Percentiles rank a stretch among this genome's conserved stretches.
These are phyloP conservation scores for Ailanthus altissimus DNA, from an alignment of 345 rosid species.

Conservation along the genomic window DNA sequence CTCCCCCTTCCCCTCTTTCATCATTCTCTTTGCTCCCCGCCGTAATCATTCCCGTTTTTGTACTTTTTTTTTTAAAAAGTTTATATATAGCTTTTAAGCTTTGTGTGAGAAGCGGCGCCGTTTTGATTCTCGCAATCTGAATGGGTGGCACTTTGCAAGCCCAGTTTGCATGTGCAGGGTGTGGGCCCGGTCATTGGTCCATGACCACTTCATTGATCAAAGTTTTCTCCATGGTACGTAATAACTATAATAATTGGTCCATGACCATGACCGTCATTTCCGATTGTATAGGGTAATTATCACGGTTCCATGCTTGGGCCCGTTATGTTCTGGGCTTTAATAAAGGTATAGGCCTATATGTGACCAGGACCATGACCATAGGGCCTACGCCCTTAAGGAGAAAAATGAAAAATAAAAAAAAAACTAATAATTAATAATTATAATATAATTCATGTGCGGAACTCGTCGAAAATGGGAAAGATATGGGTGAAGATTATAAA, in stretches of 20 bases:
- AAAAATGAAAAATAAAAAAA: no score
- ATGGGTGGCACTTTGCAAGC: no score
- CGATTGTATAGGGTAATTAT: neutral
- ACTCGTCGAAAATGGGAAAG: neutral
- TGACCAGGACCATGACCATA: no score
- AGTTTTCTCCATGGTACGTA: neutral
- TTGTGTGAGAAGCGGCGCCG: slow-evolving; percentile 17
- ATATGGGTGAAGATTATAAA: neutral
- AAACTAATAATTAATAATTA: no score
- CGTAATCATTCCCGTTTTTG: slow-evolving; percentile 32
- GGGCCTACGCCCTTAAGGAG: neutral
- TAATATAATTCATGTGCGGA: neutral
- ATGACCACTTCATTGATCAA: slow-evolving; percentile 9
- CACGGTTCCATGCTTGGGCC: neutral
- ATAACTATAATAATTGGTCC: no score
- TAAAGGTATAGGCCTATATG: neutral
- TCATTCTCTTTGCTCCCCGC: slow-evolving; percentile 32
- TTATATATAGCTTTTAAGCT: neutral
- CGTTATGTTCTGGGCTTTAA: neutral
- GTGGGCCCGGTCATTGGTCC: neutral
- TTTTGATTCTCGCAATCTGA: neutral
- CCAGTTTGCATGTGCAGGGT: neutral
- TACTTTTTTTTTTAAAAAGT: neutral
- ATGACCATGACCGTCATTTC: no score
- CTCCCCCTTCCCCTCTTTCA: neutral